These are phyloP conservation scores for Colletotrichum sp. DNA, from an alignment of 2,329 filamentous ascomycete genomes.

Conservation along the genomic window DNA sequence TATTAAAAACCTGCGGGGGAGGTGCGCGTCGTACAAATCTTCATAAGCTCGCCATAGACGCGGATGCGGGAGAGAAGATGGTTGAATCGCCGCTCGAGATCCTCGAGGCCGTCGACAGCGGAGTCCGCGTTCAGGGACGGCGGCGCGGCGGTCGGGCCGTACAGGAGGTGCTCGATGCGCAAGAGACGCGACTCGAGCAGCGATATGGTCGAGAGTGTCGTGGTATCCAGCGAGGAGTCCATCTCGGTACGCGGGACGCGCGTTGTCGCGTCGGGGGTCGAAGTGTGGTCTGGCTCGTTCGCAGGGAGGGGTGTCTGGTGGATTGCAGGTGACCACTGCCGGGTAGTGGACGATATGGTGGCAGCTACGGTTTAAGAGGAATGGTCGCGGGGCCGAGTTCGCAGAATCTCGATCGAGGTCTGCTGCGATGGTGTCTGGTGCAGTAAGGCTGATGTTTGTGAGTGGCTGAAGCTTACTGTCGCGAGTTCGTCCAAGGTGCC, in stretches of 20 bases:
- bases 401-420: neutral
- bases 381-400: neutral
- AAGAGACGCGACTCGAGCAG: constrained; percentile 64
- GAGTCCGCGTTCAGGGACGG: constrained; percentile 41
- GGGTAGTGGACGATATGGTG: neutral
- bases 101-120: constrained; percentile 47
- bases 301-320: neutral
- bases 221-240: constrained; percentile 51
- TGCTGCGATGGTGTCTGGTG: neutral
- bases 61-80: constrained; percentile 54
- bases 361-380: neutral
- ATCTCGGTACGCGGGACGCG: constrained; percentile 22
- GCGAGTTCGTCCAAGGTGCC: neutral
- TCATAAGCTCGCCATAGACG: constrained; percentile 64
- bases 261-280: neutral
- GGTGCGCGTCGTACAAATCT: constrained; percentile 55
- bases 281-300: neutral
- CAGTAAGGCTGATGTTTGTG: neutral
- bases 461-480: neutral
- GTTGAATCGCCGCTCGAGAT: constrained; percentile 60
- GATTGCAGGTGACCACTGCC: neutral
- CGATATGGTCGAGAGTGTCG: constrained; percentile 58
- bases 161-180: constrained; percentile 64
- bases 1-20: neutral
- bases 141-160: constrained; percentile 46